A percentile compares a stretch with the other conserved stretches of the same genome.
Conservation (phyloP, 257 asterid genomes). For the Leptodermis oblonga region DNA sequence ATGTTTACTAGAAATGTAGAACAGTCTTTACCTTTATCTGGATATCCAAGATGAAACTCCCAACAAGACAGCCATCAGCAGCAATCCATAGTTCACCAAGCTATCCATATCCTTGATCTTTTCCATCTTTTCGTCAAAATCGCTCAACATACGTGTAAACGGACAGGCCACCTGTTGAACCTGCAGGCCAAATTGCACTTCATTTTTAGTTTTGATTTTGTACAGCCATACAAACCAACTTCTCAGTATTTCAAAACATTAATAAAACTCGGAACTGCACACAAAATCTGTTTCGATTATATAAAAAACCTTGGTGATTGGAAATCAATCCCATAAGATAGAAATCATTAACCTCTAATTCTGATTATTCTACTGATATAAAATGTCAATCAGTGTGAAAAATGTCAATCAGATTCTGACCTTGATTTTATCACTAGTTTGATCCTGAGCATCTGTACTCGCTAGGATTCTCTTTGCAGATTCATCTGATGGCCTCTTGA, state of each 20-base stretch:
- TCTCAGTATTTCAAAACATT: neutral
- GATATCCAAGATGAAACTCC: conserved; percentile 70
- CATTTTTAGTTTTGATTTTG: conserved; percentile 10
- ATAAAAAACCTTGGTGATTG: neutral
- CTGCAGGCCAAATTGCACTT: conserved; percentile 30
- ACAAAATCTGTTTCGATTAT: neutral
- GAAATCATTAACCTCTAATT: neutral
- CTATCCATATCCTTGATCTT: conserved; percentile 42
- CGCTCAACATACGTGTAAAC: conserved; percentile 52
- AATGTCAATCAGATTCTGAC: conserved; percentile 27
- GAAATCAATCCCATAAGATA: neutral
- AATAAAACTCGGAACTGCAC: neutral
- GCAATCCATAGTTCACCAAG: conserved; percentile 63
- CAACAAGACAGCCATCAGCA: conserved; percentile 53
- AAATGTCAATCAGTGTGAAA: neutral
- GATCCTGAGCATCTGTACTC: conserved; percentile 40
- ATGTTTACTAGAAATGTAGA: neutral
- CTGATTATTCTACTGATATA: neutral
- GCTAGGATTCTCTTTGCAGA: conserved; percentile 28
- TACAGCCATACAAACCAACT: neutral
- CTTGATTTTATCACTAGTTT: conserved; percentile 24
- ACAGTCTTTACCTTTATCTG: conserved; percentile 37
- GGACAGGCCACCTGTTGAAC: conserved; percentile 55
- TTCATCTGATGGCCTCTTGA: conserved; percentile 30
- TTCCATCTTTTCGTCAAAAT: conserved; percentile 42